A percentile compares a stretch with the other conserved stretches of the same genome.
phyloP scores from a whole-genome alignment of 768 basidiomycete species.

The Suillus weaverae region DNA sequence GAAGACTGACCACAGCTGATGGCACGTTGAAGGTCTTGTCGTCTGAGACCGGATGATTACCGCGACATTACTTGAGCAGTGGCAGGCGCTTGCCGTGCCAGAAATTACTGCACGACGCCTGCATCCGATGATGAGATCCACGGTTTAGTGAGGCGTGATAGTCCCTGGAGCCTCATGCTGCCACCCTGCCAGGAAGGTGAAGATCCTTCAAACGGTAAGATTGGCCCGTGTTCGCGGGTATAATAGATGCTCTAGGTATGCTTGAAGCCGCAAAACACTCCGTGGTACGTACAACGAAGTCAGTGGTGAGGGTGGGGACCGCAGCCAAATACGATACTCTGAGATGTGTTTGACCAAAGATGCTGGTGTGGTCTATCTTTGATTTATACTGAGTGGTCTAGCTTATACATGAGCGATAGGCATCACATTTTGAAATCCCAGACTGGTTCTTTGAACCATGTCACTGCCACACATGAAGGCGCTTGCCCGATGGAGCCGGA shows the following conservation, averaged over 20 bases:
- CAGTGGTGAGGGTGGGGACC: background rate
- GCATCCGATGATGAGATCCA: background rate
- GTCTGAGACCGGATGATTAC: too few relatives aligned
- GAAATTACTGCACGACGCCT: background rate
- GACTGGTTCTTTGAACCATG: background rate
- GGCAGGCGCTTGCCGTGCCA: background rate
- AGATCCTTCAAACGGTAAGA: background rate
- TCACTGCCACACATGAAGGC: background rate
- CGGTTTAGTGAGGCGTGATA: background rate
- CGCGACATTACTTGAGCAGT: background rate
- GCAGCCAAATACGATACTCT: background rate
- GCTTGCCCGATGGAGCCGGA: background rate
- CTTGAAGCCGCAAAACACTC: background rate
- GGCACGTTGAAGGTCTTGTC: background rate
- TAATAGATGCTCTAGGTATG: background rate
- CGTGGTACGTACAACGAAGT: background rate
- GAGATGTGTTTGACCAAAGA: background rate
- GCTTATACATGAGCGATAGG: background rate
- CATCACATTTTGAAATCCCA: background rate
- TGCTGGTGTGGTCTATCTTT: background rate
- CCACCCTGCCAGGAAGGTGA: background rate
- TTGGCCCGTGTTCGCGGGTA: background rate
- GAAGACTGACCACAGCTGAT: background rate
- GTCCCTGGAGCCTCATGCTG: conserved; percentile 1
- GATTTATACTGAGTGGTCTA: background rate